phyloP scores from a whole-genome alignment of 805 yeast genomes.

The Candida succiphila region DNA sequence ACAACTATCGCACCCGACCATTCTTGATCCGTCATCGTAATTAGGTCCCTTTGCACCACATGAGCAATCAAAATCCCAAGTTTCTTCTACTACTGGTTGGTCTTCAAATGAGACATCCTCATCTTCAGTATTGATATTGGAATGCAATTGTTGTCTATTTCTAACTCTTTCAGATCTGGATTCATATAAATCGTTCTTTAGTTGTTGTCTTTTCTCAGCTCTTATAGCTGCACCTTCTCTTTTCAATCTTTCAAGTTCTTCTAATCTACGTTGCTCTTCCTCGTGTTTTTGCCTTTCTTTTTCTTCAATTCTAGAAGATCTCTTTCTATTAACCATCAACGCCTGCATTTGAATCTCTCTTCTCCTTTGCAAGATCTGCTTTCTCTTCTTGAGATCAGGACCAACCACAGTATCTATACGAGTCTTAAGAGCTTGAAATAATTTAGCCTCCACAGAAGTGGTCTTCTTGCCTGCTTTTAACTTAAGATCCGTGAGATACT shows the following conservation, averaged over 20 bases:
- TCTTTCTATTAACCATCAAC: constrained; percentile 56
- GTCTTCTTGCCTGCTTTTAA: constrained; percentile 12
- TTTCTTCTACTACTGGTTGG: constrained; percentile 5
- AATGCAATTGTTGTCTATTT: constrained; percentile 7
- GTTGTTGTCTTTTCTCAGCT: constrained; percentile 29
- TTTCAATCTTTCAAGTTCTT: constrained; percentile 34
- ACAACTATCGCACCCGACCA: constrained; percentile 26
- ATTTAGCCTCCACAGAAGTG: constrained; percentile 14
- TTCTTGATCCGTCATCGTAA: constrained; percentile 27
- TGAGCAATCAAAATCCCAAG: constrained; percentile 28
- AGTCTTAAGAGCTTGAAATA: constrained; percentile 21
- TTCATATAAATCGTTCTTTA: constrained; percentile 21
- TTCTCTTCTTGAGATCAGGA: constrained; percentile 45
- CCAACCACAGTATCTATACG: constrained; percentile 25
- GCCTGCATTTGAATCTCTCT: constrained; percentile 57
- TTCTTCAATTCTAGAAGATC: constrained; percentile 66
- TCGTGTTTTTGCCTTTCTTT: constrained; percentile 41
- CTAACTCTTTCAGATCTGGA: constrained; percentile 25
- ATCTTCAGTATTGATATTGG: background rate
- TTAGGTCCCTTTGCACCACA: constrained; percentile 28
- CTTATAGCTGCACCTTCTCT: constrained; percentile 34
- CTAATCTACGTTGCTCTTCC: constrained; percentile 38
- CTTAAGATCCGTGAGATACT: constrained; percentile 20
- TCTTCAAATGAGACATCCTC: too few species aligned
- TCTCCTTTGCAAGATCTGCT: constrained; percentile 41